These are phyloP conservation scores for Saussurea involucrata DNA, from an alignment of 129 eudicot species.

Conservation along the genomic window DNA sequence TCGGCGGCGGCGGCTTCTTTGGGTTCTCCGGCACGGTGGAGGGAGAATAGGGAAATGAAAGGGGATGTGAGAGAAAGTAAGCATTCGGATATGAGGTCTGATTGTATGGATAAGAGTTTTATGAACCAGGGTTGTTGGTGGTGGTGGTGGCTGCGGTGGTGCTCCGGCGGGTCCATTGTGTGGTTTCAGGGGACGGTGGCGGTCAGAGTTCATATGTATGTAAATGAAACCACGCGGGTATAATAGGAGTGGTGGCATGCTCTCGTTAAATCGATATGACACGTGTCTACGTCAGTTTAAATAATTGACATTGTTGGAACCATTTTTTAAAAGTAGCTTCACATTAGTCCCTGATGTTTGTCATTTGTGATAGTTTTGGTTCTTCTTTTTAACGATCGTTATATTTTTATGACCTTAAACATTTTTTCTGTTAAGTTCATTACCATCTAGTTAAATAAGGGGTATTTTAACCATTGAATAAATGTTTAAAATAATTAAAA, in stretches of 20 bases:
- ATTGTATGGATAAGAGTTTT: constrained; percentile 37
- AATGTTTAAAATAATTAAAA: no score
- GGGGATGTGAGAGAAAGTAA: constrained; percentile 36
- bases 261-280: background rate
- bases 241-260: constrained; percentile 21
- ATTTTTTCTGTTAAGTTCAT: no score
- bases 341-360: no score
- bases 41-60: constrained; percentile 18
- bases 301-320: no score
- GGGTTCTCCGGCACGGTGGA: background rate
- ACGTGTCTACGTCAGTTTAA: constrained; percentile 2
- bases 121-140: constrained; percentile 4
- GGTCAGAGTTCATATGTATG: background rate
- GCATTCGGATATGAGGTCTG: constrained; percentile 28
- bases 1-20: constrained; percentile 1
- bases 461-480: no score
- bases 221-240: background rate
- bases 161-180: constrained; percentile 17
- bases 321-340: no score
- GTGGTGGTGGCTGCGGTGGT: background rate
- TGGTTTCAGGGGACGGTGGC: background rate
- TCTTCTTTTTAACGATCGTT: no score
- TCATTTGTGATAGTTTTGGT: no score
- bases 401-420: no score
- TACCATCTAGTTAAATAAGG: no score